Conservation (phyloP, 2,329 filamentous ascomycete genomes). For the Ophioceras dolichostomum region DNA sequence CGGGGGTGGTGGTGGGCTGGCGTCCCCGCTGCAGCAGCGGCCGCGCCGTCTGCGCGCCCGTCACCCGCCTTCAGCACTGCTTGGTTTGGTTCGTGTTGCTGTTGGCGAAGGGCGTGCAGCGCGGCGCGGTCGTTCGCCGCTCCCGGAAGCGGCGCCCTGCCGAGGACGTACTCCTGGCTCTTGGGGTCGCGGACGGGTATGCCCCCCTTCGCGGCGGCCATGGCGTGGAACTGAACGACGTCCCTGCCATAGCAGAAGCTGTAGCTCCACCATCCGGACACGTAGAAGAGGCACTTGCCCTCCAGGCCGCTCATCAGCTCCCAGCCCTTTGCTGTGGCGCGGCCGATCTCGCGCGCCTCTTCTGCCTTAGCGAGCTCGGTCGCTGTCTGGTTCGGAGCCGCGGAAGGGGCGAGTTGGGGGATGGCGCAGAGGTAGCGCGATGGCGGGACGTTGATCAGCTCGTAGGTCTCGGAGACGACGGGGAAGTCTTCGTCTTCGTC, state of each 20-base stretch:
- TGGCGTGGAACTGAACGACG: slow-evolving; percentile 81
- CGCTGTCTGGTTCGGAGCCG: slow-evolving; percentile 51
- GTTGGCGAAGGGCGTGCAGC: no score
- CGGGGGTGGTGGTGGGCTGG: slow-evolving; percentile 5
- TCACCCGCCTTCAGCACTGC: neutral
- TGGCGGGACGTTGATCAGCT: slow-evolving; percentile 60
- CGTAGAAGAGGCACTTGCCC: slow-evolving; percentile 66
- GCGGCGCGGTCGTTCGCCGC: no score
- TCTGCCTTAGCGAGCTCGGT: slow-evolving; percentile 57
- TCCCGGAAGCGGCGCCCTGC: slow-evolving; percentile 34
- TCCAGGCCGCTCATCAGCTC: slow-evolving; percentile 69
- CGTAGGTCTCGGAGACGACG: slow-evolving; percentile 42
- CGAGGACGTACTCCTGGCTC: slow-evolving; percentile 67
- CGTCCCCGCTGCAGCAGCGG: neutral
- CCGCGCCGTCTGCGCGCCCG: neutral
- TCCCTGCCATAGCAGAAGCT: slow-evolving; percentile 84
- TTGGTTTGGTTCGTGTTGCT: slow-evolving; percentile 14
- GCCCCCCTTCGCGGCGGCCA: slow-evolving; percentile 54
- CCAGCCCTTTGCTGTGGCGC: slow-evolving; percentile 67
- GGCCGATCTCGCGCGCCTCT: slow-evolving; percentile 66
- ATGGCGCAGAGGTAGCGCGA: slow-evolving; percentile 76
- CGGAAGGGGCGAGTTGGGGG: slow-evolving; percentile 50
- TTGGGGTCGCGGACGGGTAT: slow-evolving; percentile 67
- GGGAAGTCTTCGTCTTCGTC: slow-evolving; percentile 18
- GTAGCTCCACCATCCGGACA: slow-evolving; percentile 93